phyloP scores from a whole-genome alignment of 1,284 basidiomycete genomes.

The Ustilago vetiveriae region DNA sequence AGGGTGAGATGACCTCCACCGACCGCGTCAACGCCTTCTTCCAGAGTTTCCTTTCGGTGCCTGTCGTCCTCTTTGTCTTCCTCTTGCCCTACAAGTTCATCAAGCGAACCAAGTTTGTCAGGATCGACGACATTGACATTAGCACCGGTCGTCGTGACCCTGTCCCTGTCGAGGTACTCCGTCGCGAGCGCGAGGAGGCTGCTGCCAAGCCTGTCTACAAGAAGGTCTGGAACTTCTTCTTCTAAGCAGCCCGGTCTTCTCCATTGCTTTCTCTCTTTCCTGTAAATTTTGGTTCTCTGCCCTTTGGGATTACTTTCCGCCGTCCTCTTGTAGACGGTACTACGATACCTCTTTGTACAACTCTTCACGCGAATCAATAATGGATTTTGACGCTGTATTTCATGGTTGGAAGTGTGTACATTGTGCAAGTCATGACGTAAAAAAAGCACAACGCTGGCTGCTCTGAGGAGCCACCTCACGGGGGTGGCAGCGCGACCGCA shows the following conservation, averaged over 20 bases:
- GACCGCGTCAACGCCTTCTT: slow-evolving; percentile 70
- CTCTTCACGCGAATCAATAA: too few species aligned
- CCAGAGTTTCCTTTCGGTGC: slow-evolving; percentile 68
- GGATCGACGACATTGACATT: slow-evolving; percentile 60
- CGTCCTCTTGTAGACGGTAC: too few species aligned
- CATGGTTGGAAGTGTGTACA: too few species aligned
- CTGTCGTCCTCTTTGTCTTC: slow-evolving; percentile 49
- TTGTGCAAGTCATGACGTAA: too few species aligned
- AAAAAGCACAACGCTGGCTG: too few species aligned
- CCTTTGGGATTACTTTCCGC: too few species aligned
- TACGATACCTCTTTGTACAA: background rate
- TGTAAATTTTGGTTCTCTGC: slow-evolving; percentile 1
- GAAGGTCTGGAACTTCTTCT: slow-evolving; percentile 52
- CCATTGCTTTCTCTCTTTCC: too few species aligned
- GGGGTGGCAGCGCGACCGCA: too few species aligned
- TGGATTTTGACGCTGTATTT: background rate
- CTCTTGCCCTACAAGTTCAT: slow-evolving; percentile 50
- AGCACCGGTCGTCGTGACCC: slow-evolving; percentile 60
- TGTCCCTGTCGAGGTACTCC: slow-evolving; percentile 58
- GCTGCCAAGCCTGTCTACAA: slow-evolving; percentile 42
- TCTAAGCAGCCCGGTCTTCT: slow-evolving; percentile 23
- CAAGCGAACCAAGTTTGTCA: slow-evolving; percentile 42
- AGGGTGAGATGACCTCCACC: slow-evolving; percentile 36
- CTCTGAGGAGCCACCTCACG: too few species aligned
- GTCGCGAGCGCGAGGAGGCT: slow-evolving; percentile 61